Conservation (phyloP, 305 asterid genomes). For the Withania somnifera region DNA sequence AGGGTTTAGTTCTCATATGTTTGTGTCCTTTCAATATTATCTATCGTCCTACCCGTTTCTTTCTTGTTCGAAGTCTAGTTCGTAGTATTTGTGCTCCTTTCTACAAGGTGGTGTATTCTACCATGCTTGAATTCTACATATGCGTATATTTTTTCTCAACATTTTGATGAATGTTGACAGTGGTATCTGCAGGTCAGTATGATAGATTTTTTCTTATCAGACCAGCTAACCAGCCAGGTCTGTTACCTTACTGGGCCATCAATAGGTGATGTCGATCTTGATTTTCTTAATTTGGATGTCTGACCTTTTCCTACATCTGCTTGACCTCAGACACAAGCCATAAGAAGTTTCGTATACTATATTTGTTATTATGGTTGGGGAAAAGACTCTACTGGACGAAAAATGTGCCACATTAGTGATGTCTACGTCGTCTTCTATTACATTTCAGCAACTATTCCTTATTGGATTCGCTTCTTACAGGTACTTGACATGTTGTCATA, state of each 20-base stretch:
- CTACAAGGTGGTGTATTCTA: conserved; percentile 33
- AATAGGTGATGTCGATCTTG: background rate
- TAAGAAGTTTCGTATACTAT: conserved; percentile 66
- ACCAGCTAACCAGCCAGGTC: conserved; percentile 83
- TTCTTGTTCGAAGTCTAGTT: conserved; percentile 39
- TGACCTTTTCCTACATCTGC: conserved; percentile 1
- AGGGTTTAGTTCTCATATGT: conserved; percentile 41
- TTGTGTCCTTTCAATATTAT: conserved; percentile 54
- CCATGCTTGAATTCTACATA: background rate
- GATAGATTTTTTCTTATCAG: conserved; percentile 65
- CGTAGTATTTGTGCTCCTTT: conserved; percentile 71
- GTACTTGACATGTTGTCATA: conserved; percentile 10
- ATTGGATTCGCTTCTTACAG: conserved; percentile 83
- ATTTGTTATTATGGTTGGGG: conserved; percentile 53
- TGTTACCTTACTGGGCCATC: background rate
- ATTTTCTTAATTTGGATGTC: background rate
- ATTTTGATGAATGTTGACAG: background rate
- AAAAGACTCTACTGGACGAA: conserved; percentile 21
- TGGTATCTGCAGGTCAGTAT: conserved; percentile 40
- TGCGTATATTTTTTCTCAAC: background rate
- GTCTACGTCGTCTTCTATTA: conserved; percentile 50
- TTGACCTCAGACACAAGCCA: conserved; percentile 52
- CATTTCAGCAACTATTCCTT: conserved; percentile 56
- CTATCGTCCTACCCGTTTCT: conserved; percentile 56
- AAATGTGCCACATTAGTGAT: conserved; percentile 32